Conservation (phyloP, 768 basidiomycete genomes). For the Psilocybe azurescens region DNA sequence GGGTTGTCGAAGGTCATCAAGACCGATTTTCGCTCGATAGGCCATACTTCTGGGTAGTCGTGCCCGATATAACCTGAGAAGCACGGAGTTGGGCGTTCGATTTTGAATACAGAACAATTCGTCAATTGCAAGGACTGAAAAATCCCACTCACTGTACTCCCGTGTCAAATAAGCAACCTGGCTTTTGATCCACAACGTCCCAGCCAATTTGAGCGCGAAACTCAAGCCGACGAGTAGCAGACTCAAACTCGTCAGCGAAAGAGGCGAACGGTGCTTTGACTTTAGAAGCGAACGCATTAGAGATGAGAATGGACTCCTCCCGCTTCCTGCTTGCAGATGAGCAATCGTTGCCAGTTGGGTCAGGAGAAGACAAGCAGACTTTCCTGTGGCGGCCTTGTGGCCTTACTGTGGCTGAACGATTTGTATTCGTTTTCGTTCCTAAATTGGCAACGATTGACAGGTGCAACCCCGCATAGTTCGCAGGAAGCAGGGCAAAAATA, state of each 20-base stretch:
- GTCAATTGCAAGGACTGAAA: background rate
- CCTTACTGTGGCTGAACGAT: slow-evolving; percentile 14
- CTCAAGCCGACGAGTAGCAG: slow-evolving; percentile 24
- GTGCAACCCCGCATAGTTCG: slow-evolving; percentile 6
- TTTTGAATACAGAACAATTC: slow-evolving; percentile 2
- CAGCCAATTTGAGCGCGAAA: slow-evolving; percentile 25
- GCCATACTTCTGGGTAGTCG: slow-evolving; percentile 39
- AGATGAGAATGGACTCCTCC: slow-evolving; percentile 4
- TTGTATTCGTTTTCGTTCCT: slow-evolving; percentile 5
- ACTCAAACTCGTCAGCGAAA: slow-evolving; percentile 21
- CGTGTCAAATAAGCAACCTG: slow-evolving; percentile 26
- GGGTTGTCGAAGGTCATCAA: slow-evolving; percentile 39
- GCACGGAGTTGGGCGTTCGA: background rate
- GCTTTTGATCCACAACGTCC: slow-evolving; percentile 26
- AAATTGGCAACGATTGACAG: slow-evolving; percentile 12
- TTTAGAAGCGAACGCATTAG: slow-evolving; percentile 14
- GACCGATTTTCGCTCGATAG: slow-evolving; percentile 32
- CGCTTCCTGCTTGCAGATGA: background rate
- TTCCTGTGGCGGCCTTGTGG: slow-evolving; percentile 3
- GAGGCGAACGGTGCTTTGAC: slow-evolving; percentile 11
- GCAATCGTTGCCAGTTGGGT: slow-evolving; percentile 6
- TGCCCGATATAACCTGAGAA: slow-evolving; percentile 33
- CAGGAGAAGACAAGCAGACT: slow-evolving; percentile 8
- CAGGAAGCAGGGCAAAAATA: background rate
- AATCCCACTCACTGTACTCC: slow-evolving; percentile 29